Evolutionary conservation across 306 rosid genomes (phyloP), one percentile per base, ranked within the genome.

Genomic region (Heteromeles arbutifolia): DNA sequence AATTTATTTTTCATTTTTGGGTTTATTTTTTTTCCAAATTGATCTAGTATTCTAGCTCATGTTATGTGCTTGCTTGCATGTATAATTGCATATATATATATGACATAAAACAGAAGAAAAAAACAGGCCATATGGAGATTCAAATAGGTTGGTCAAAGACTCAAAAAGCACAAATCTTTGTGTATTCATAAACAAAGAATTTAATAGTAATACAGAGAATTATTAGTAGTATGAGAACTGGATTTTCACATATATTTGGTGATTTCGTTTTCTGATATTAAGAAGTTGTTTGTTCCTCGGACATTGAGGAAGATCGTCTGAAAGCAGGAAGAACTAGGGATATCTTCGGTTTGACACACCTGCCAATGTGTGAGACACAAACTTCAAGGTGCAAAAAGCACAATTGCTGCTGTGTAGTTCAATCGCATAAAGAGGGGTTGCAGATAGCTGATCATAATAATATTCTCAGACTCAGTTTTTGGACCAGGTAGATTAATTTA

Each of bases 331-430:
- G 62, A 74, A 82, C 73, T 59, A 63, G 50, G 58, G 37, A 59
- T 64, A 78, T 65, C 78, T 72, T 85, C 72, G 72, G 59, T 74
- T 70, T 74, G 62, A 78, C 45, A 69, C 57, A 65, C 65, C 82
- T 28, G 72, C 76, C 39, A 50, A 39, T 68, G 81, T 66, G 71
- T 17, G 22, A 64, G 13, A 68, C 81, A 50, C 86, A 83, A 74
- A 70, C 68, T 75, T 79, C 75, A 82, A 77, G 69, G 77, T 52
- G 70, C 74, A 74, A 78, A 85, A 73, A 48, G 70, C 65, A 76
- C 67, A 56, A 79, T 69, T 72, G 18, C 37, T 73, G 22, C 34
- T 73, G 84, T 67, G 77, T 80, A 2, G 84, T 84, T 80, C 84
- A 84, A 80, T 80, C 87, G 43, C 82, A 48, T 74, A 80, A 26